These are phyloP conservation scores for Epichloe glyceriae DNA, from an alignment of 2,329 filamentous ascomycete genomes.

Conservation along the genomic window DNA sequence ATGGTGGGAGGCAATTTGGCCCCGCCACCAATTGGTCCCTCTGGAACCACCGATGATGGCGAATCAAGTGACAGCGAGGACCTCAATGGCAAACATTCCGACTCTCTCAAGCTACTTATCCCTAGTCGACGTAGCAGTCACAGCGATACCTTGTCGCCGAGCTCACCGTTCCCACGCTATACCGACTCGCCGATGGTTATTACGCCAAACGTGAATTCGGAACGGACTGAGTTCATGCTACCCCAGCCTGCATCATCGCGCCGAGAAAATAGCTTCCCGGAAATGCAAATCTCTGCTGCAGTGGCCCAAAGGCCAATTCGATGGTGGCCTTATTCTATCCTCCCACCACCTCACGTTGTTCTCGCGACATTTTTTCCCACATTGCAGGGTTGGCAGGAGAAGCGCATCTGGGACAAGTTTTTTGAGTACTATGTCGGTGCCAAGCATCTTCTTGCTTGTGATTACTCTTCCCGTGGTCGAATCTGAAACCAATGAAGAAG, in stretches of 20 bases:
- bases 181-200: constrained; percentile 42
- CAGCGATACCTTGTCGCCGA: constrained; percentile 33
- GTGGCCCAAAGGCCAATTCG: constrained; percentile 33
- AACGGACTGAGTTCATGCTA: constrained; percentile 42
- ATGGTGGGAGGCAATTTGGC: constrained; percentile 28
- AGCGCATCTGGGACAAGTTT: constrained; percentile 72
- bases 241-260: constrained; percentile 25
- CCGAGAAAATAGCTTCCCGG: constrained; percentile 35
- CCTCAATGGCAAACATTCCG: constrained; percentile 7
- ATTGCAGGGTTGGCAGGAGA: constrained; percentile 66
- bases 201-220: constrained; percentile 26
- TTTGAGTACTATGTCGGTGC: constrained; percentile 70
- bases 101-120: constrained; percentile 31
- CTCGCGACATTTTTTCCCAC: constrained; percentile 75
- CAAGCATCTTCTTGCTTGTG: constrained; percentile 79
- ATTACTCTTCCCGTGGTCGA: constrained; percentile 89
- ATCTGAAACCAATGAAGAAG: constrained; percentile 42
- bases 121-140: constrained; percentile 29
- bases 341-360: constrained; percentile 62
- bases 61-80: not conserved
- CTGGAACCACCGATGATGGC: constrained; percentile 4
- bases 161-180: constrained; percentile 56
- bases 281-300: constrained; percentile 25
- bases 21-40: constrained; percentile 23
- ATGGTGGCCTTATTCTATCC: constrained; percentile 71